Evolutionary conservation across 257 asterid species (phyloP), one percentile per base, ranked within the genome.

Genomic region (Solanum paucissectum): DNA sequence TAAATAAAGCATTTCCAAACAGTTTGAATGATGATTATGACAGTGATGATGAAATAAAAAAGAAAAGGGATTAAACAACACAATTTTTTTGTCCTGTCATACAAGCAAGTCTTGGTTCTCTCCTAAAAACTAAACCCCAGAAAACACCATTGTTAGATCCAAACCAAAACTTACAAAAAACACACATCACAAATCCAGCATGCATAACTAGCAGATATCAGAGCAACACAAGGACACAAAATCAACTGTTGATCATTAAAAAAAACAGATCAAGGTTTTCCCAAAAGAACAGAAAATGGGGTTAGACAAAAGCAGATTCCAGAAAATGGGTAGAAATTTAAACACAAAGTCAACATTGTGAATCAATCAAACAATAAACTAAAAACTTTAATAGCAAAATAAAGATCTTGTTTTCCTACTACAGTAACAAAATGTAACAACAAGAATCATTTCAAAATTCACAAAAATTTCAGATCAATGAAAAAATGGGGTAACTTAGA

Each of bases 401-500:
- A 9, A 29, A 72, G 79, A 72, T 72, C 79, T 33, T 33, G 42
- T 72, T 32, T 13, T 29, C 38, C 20, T 12, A 9, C 33, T 64
- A 27, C 74, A 3, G 33, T 27, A 23, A 33, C 37, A 55, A 10
- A 68, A 68, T 27, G 34, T 64, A n/a, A 64, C 72, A 9, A 66
- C 74, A 66, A 14, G 49, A 23, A 12, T 9, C 49, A 36, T 13
- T 21, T 8, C 32, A 69, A 55, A 55, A 55, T 55, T 0, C 64
- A 55, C 64, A 55, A 60, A 13, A 86, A 81, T 0, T 1, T 69
- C 87, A 89, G 86, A 90, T 86, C 89, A 84, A 87, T 8, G 75
- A 18, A 38, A 75, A 13, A 23, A 44, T 37, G 83, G 5, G 25
- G 16, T 16, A 21, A 23, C n/a, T 7, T 73, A 73, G 82, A 73